Conservation (phyloP, 768 basidiomycete species). For the Leccinum imitatum region DNA sequence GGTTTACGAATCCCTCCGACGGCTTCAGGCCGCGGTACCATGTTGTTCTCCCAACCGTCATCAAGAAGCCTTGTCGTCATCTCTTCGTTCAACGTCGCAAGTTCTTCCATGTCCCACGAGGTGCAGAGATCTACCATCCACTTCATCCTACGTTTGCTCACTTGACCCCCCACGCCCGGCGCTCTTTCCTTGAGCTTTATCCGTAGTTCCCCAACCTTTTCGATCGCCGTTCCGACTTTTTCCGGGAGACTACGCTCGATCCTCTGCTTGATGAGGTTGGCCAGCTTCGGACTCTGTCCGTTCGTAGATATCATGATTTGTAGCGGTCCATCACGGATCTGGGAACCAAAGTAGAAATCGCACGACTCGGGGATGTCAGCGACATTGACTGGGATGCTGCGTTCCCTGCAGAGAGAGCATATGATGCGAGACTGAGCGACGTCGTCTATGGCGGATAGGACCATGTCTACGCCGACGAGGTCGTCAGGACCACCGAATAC, state of each 20-base stretch:
- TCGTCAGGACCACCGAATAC: slow-evolving; percentile 65
- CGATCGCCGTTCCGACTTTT: slow-evolving; percentile 73
- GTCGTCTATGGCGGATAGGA: slow-evolving; percentile 92
- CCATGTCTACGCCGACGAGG: slow-evolving; percentile 74
- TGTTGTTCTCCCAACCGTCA: slow-evolving; percentile 79
- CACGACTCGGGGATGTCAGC: slow-evolving; percentile 95
- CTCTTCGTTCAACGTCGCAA: slow-evolving; percentile 65
- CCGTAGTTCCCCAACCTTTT: slow-evolving; percentile 75
- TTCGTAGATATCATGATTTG: slow-evolving; percentile 97
- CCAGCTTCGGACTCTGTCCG: slow-evolving; percentile 89
- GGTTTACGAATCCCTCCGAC: slow-evolving; percentile 34
- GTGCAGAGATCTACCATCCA: slow-evolving; percentile 92
- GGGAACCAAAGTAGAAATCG: slow-evolving; percentile 98
- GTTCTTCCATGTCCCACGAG: slow-evolving; percentile 79
- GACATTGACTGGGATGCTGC: slow-evolving; percentile 85
- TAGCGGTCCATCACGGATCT: slow-evolving; percentile 85
- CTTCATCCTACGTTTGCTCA: slow-evolving; percentile 80
- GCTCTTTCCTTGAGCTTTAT: slow-evolving; percentile 71
- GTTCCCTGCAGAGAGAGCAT: slow-evolving; percentile 61
- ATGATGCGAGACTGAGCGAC: slow-evolving; percentile 70
- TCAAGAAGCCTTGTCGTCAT: slow-evolving; percentile 68
- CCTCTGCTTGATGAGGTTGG: slow-evolving; percentile 72
- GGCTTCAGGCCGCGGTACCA: slow-evolving; percentile 45
- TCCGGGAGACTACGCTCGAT: slow-evolving; percentile 70
- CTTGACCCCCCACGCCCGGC: slow-evolving; percentile 76